Conservation (phyloP, 2,329 filamentous ascomycete species). For the Cadophora malorum region DNA sequence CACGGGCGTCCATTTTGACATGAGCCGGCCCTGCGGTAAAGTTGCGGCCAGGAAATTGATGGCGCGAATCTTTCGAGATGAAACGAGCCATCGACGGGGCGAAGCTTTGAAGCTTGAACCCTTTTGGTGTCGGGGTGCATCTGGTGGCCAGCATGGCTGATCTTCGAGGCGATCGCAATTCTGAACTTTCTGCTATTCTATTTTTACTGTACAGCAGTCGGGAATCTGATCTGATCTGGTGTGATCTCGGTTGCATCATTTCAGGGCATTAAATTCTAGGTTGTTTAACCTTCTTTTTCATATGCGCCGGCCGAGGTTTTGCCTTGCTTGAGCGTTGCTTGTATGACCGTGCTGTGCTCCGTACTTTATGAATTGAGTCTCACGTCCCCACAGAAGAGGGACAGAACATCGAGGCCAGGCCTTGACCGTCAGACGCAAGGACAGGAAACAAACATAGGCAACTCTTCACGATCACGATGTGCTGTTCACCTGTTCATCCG, state of each 20-base stretch:
- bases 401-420: not conserved
- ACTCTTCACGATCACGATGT: not conserved
- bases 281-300: not conserved
- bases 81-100: constrained; percentile 1
- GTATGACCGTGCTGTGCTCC: not conserved
- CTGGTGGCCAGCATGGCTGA: not conserved
- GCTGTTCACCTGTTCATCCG: not conserved
- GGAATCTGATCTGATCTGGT: not conserved
- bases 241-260: not conserved
- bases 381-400: not conserved
- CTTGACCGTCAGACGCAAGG: not conserved
- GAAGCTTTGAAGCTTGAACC: not conserved
- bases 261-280: not conserved
- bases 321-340: not conserved
- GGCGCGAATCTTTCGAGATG: not conserved
- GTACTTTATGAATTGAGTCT: not conserved
- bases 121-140: not conserved
- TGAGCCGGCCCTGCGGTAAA: not conserved
- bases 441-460: not conserved
- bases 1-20: constrained; percentile 2
- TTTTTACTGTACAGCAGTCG: not conserved
- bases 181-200: not conserved
- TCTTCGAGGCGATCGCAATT: constrained; percentile 8
- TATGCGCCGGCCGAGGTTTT: not conserved
- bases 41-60: not conserved